Evolutionary conservation across 768 basidiomycete genomes (phyloP), one percentile per base, ranked within the genome.

Genomic region (Tulasnella sp.): DNA sequence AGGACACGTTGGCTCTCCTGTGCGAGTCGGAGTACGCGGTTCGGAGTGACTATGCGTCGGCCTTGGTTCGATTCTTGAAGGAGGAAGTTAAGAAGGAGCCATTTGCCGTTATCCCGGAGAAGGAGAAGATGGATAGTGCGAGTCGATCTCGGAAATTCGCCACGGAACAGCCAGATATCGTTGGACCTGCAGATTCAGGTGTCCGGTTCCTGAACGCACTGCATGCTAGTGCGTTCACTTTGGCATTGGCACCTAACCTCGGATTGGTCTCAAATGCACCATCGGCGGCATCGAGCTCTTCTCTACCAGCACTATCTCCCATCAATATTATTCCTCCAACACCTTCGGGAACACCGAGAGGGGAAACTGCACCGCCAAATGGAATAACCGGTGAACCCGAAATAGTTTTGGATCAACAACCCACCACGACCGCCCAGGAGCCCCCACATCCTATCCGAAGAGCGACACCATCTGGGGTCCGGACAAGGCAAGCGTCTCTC

Each of bases 1-100:
- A 95, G 81, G 95, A 97, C 78, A 96, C 93, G 1, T 82, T 97
- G 64, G 91, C 91, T 69, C 85, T 97, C 36, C 83, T 97, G 4
- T 96, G 94, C 81, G 94, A 97, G 81, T 82, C 84, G 15, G 90
- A 93, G 76, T 91, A 88, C 79, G 84, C 88, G n/a, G 89, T 96
- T 29, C 89, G 96, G 75, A 87, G 88, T 15, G 92, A 93, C 78
- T 96, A 95, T 81, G 87, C 90, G 0, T 84, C 87, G 45, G 88
- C 90, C 4, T 83, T 97, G n/a, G 83, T 91, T 3, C 88, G 90
- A 68, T 97, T 94, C 83, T 83, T 96, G 77, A 85, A 87, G 49
- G 85, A 89, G 76, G 95, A 97, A 83, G 89, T 94, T 54, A 81
- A 72, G 81, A 90, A 87, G 77, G 87, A 87, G 40, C 89, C 91